phyloP scores from a whole-genome alignment of 768 basidiomycete species.

The Russula sp. region DNA sequence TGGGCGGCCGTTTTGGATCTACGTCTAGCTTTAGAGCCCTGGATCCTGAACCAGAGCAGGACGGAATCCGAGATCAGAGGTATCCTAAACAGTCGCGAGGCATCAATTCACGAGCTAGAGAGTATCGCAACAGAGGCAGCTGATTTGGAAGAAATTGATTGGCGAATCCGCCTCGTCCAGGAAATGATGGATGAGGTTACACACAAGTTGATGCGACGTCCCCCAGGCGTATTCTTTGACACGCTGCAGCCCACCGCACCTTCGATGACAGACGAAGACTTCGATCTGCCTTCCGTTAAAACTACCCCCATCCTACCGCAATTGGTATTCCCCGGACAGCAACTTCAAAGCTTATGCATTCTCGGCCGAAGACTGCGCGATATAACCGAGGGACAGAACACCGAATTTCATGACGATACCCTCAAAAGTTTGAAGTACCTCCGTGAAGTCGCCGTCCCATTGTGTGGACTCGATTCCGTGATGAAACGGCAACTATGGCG shows the following conservation, averaged over 20 bases:
- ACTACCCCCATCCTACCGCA: background rate
- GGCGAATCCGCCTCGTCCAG: constrained; percentile 3
- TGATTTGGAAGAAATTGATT: background rate
- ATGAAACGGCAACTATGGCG: constrained; percentile 13
- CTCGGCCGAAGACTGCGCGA: background rate
- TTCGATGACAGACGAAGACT: background rate
- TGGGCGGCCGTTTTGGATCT: background rate
- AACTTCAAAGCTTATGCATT: background rate
- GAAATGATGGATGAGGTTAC: constrained; percentile 5
- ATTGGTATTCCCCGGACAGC: background rate
- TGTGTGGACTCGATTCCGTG: background rate
- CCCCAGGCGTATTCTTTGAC: constrained; percentile 13
- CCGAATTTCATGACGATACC: background rate
- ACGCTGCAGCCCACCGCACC: background rate
- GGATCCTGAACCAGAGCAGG: background rate
- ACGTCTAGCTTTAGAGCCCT: background rate
- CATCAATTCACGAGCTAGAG: background rate
- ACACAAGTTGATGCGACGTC: constrained; percentile 8
- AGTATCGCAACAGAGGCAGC: background rate
- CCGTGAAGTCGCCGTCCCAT: background rate
- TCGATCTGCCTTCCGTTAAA: background rate
- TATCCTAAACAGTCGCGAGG: background rate
- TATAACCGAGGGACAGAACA: background rate
- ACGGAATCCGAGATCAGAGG: background rate
- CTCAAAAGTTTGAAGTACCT: background rate